Conservation (phyloP, 192 early-diverging fungal species). For the Glomus cerebriforme region DNA sequence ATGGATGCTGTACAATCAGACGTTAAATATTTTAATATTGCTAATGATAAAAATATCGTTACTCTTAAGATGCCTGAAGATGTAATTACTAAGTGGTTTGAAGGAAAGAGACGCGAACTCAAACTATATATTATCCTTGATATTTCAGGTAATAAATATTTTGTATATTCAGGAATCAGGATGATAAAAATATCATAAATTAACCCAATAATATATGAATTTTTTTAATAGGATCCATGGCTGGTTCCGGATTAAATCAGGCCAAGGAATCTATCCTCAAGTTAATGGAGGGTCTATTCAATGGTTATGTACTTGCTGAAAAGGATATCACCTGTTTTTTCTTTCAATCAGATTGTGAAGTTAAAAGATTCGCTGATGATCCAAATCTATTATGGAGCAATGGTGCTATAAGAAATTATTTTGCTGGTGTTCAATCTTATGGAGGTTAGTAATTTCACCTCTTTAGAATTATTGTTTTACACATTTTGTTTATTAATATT, state of each 20-base stretch:
- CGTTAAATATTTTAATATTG: not conserved
- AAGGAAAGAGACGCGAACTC: not conserved
- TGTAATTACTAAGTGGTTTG: conserved; percentile 25
- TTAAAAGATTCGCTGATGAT: conserved; percentile 28
- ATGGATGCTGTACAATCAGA: not conserved
- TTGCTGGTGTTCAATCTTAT: conserved; percentile 26
- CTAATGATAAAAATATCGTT: not conserved
- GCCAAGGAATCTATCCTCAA: conserved; percentile 41
- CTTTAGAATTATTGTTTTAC: not conserved
- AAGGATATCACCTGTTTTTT: conserved; percentile 38
- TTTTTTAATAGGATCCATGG: conserved; percentile 40
- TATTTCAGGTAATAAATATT: conserved; percentile 16
- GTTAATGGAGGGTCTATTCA: conserved; percentile 37
- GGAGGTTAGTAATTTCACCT: conserved; percentile 38
- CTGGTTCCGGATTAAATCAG: conserved; percentile 38
- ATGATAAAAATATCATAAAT: too few species aligned
- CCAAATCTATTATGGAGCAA: conserved; percentile 28
- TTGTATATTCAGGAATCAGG: not conserved
- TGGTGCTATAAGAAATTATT: conserved; percentile 25
- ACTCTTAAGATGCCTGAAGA: not conserved
- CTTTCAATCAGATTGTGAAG: conserved; percentile 32
- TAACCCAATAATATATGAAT: not conserved
- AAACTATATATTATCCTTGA: conserved; percentile 23
- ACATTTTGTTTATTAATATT: not conserved
- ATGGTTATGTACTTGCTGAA: conserved; percentile 8